Percentiles rank a stretch among this genome's conserved stretches.
Evolutionary conservation across 2,329 filamentous ascomycete species (phyloP).

Genomic region (Alternaria gansuensis): DNA sequence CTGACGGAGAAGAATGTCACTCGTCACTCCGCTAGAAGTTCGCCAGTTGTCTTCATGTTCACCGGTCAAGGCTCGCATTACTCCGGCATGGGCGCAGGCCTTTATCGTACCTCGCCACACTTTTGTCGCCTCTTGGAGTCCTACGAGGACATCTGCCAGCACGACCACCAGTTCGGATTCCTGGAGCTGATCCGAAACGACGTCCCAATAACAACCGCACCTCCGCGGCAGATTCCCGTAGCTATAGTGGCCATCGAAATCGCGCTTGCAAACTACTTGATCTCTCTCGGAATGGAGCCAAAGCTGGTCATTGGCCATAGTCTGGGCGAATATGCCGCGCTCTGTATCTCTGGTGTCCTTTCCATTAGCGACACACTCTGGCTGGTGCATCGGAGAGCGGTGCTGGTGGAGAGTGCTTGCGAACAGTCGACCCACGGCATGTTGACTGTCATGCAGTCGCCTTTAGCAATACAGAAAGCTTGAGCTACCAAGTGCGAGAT

Average conservation of each 20-base stretch:
- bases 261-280: background rate
- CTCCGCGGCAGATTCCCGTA: too few relatives aligned
- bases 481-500: too few relatives aligned
- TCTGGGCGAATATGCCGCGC: background rate
- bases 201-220: too few relatives aligned
- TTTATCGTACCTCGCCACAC: background rate
- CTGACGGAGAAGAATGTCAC: too few relatives aligned
- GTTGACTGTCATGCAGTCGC: too few relatives aligned
- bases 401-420: background rate
- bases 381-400: background rate
- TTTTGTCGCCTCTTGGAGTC: too few relatives aligned
- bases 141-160: too few relatives aligned
- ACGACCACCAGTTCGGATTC: too few relatives aligned
- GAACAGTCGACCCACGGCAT: background rate
- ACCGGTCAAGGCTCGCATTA: background rate
- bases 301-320: background rate
- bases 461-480: too few relatives aligned
- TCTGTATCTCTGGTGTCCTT: background rate
- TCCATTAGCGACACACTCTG: background rate
- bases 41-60: background rate
- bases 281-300: background rate
- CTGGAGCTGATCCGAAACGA: background rate
- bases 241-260: too few relatives aligned
- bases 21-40: background rate
- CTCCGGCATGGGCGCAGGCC: background rate